Base-by-base conservation (phyloP, 2,329 filamentous ascomycete genomes). In the Hypoxylon sp. region DNA sequence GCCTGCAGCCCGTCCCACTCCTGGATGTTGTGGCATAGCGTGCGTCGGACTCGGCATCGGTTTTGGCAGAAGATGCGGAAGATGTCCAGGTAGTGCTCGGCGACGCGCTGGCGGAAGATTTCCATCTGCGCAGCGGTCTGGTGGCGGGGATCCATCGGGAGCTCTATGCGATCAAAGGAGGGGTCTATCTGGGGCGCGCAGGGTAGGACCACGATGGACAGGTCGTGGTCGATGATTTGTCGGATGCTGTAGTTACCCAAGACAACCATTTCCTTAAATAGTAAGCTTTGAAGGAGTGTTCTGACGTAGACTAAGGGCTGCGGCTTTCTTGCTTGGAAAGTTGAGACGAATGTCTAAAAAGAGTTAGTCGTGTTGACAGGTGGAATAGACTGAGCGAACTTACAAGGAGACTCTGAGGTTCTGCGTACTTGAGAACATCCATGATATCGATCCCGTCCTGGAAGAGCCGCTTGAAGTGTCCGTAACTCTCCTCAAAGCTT, bases 21-120 rank as follows among this genome's bases (percentile, higher is more conserved):
- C 2, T 88, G 81, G 34, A 97, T 87, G 13, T 90, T 87, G 74
- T 98, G 94, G 64, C 89, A 93, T 7, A 99, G 84, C n/a, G 90
- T 93, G 34, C 95, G 87, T n/a, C 95, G 88, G 43, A 97, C 88
- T 1, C 95, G 90, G 74, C 93, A 96, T 54, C 93, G 85, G 73
- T 98, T 99, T 74, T 98, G 92, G 71, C 93, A 97, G 17, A 95
- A 83, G 6, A 91, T 90, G 49, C 93, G 88, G 71, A 95, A 89
- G 15, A 96, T 85, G 68, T 97, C 94, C 17, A 97, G 81, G 72
- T 93, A 97, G 0, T 90, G 88, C 76, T 92, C 81, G 4, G 84
- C 87, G 1, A 86, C 84, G 26, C 85, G 79, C 64, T 85, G 81
- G 11, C 88, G 83, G 70, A 90, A 90, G 1, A 81, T 72, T 69